phyloP scores from a whole-genome alignment of 495 filamentous ascomycete species.

The Aspergillus sparsus region DNA sequence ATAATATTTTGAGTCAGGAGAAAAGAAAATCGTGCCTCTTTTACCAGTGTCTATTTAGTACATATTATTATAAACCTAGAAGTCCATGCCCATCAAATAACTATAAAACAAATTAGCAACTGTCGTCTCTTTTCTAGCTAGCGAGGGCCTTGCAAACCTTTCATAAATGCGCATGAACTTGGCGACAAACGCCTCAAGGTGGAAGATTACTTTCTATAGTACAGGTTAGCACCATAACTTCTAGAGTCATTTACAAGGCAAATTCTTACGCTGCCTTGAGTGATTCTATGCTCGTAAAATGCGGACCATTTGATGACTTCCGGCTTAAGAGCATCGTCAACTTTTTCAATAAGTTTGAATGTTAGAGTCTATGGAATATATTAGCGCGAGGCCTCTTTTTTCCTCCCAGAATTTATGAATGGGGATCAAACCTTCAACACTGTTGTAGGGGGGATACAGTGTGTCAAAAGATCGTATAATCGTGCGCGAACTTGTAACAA shows the following conservation, averaged over 20 bases:
- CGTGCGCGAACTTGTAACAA: slow-evolving; percentile 86
- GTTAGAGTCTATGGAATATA: slow-evolving; percentile 63
- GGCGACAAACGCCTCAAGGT: slow-evolving; percentile 96
- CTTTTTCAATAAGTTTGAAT: slow-evolving; percentile 82
- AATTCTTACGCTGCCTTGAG: slow-evolving; percentile 67
- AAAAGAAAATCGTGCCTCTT: slow-evolving; percentile 34
- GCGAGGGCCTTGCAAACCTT: slow-evolving; percentile 46
- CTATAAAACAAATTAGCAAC: slow-evolving; percentile 45
- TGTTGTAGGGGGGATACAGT: slow-evolving; percentile 93
- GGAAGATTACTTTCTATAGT: slow-evolving; percentile 89
- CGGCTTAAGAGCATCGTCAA: slow-evolving; percentile 84
- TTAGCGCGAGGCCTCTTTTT: slow-evolving; percentile 9
- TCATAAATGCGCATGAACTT: slow-evolving; percentile 97
- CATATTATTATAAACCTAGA: slow-evolving; percentile 37
- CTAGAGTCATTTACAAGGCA: background rate
- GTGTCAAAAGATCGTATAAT: slow-evolving; percentile 91
- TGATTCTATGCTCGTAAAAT: slow-evolving; percentile 94
- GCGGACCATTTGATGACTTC: slow-evolving; percentile 95
- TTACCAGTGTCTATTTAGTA: slow-evolving; percentile 33
- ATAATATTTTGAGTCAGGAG: no score
- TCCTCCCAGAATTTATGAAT: background rate
- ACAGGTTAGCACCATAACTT: slow-evolving; percentile 22
- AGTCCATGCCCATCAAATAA: slow-evolving; percentile 89
- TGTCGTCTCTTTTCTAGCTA: background rate
- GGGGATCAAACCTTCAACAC: slow-evolving; percentile 69